Percentiles rank a stretch among this genome's conserved stretches.
Conservation (phyloP, 169 alveolate genomes). For the Neospora caninum region DNA sequence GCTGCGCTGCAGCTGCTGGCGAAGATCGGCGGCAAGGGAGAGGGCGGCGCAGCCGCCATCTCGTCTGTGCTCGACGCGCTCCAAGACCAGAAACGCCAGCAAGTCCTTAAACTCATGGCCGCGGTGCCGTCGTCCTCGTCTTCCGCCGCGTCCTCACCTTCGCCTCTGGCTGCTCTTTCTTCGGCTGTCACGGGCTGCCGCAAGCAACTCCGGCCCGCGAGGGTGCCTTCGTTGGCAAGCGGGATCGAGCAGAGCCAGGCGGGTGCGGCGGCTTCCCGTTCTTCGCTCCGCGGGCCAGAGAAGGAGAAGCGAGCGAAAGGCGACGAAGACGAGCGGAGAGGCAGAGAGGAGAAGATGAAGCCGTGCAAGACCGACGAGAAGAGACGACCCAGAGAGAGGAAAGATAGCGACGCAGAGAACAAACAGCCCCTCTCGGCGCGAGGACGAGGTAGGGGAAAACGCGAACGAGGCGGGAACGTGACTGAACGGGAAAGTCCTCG, state of each 20-base stretch:
- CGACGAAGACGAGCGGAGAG: no score
- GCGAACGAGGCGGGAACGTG: no score
- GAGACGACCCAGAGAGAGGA: no score
- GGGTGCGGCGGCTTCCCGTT: neutral
- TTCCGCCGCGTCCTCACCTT: constrained; percentile 22
- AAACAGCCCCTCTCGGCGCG: no score
- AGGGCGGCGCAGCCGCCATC: constrained; percentile 45
- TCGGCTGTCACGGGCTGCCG: neutral
- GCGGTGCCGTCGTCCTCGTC: constrained; percentile 2
- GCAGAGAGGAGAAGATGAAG: no score
- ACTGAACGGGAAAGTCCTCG: no score
- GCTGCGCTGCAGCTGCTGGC: constrained; percentile 63
- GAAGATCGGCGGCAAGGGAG: constrained; percentile 30
- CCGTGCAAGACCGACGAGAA: no score
- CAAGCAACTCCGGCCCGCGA: constrained; percentile 17
- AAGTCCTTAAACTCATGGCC: constrained; percentile 51
- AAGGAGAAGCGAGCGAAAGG: no score
- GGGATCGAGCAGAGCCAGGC: constrained; percentile 40
- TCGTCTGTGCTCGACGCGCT: constrained; percentile 44
- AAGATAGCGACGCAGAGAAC: no score
- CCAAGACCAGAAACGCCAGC: constrained; percentile 63
- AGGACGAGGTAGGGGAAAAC: no score
- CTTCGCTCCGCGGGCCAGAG: neutral
- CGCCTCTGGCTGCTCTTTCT: neutral
- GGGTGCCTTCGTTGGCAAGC: constrained; percentile 27